Base-by-base conservation (phyloP, 148 eudicot species). In the Camellia granthamiana region DNA sequence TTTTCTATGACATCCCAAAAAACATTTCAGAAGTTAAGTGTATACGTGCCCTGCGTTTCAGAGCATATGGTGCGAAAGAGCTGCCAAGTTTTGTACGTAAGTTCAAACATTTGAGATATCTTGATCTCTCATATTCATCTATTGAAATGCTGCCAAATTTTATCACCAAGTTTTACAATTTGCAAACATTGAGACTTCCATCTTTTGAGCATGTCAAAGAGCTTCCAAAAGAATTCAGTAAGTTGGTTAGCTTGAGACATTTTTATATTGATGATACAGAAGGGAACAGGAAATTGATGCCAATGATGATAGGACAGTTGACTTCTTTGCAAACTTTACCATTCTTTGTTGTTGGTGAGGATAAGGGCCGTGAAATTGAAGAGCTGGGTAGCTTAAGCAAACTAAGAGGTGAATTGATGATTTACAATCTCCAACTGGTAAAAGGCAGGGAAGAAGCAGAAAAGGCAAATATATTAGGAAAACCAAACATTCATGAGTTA, bases 191-290 rank as follows among this genome's bases (percentile, higher is more conserved):
- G 8, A 67, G 58, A 8, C 16, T 64, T 3, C 7, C 5, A 0
- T 5, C 6, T 0, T 60, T 2, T 42, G 0, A 2, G 1, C 3
- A 3, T 14, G 8, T 72, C 5, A 2, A 9, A 7, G 61, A 51
- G 70, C 47, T 83, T 23, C 85, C 67, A 61, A 41, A 13, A 3
- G 7, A 62, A 23, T 42, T 77, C 2, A 1, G 4, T 30, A 13
- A 75, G 13, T 58, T 74, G 61, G 62, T 51, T 38, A 82, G 47
- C 8, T 62, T 83, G 54, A 83, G 82, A 51, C 85, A 83, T 69
- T 58, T 83, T 0, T 16, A 42, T 10, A 11, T 59, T 11, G 1
- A 0, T 8, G 19, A 2, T 0, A 44, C 0, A 5, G 2, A 10
- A 66, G 2, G 0, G 0, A 23, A 23, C 0, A 0, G 4, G 42